phyloP scores from a whole-genome alignment of 1,284 basidiomycete genomes.

The Pterula multifida region DNA sequence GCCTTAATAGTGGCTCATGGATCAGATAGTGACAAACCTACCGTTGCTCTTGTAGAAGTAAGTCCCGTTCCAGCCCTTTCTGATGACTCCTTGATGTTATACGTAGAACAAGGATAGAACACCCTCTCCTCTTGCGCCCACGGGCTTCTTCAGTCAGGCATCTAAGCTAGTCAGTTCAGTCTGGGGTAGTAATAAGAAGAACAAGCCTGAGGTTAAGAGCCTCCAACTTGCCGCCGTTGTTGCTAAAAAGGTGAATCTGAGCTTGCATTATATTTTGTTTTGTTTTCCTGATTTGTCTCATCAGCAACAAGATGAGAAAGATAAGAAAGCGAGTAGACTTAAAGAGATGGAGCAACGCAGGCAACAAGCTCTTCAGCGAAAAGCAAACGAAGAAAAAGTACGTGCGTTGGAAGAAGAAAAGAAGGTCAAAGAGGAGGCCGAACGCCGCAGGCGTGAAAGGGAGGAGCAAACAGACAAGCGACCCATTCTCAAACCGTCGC shows the following conservation, averaged over 20 bases:
- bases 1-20: slow-evolving; percentile 27
- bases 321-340: slow-evolving; percentile 62
- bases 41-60: slow-evolving; percentile 33
- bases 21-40: slow-evolving; percentile 23
- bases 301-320: slow-evolving; percentile 79
- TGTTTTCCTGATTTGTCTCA: slow-evolving; percentile 6
- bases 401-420: slow-evolving; percentile 53
- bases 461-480: slow-evolving; percentile 65
- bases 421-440: slow-evolving; percentile 57
- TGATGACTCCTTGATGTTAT: slow-evolving; percentile 14
- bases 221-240: slow-evolving; percentile 71
- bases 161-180: slow-evolving; percentile 53
- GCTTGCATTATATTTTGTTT: slow-evolving; percentile 3
- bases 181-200: slow-evolving; percentile 54
- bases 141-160: slow-evolving; percentile 55
- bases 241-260: slow-evolving; percentile 71
- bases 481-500: slow-evolving; percentile 28
- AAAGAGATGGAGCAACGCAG: slow-evolving; percentile 75
- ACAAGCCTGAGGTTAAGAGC: slow-evolving; percentile 69
- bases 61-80: slow-evolving; percentile 10
- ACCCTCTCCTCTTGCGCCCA: slow-evolving; percentile 43
- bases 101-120: slow-evolving; percentile 40
- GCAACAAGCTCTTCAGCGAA: slow-evolving; percentile 58
- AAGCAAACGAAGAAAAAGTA: slow-evolving; percentile 67
- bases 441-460: slow-evolving; percentile 60